phyloP scores from a whole-genome alignment of 805 yeast genomes.

The Huiozyma naganishii region DNA sequence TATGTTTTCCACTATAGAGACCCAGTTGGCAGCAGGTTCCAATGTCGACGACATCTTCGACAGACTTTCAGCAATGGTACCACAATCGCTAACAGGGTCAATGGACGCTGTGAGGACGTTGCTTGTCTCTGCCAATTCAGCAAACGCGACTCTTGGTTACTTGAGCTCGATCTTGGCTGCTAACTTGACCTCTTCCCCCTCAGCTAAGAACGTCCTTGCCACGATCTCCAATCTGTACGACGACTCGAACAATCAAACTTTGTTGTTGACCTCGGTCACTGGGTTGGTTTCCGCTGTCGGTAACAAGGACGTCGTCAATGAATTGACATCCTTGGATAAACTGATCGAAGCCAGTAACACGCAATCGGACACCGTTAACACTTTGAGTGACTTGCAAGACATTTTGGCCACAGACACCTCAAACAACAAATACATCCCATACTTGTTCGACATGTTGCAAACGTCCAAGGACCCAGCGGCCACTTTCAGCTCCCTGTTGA shows the following conservation, averaged over 20 bases:
- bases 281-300: constrained; percentile 15
- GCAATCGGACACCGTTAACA: constrained; percentile 12
- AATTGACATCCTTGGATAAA: constrained; percentile 15
- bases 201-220: constrained; percentile 15
- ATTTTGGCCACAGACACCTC: constrained; percentile 8
- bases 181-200: constrained; percentile 15
- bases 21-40: constrained; percentile 1
- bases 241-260: constrained; percentile 12
- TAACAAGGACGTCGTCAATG: constrained; percentile 3
- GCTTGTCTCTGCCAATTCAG: constrained; percentile 9
- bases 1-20: constrained; percentile 10
- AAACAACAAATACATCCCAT: constrained; percentile 13
- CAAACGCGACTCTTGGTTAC: constrained; percentile 10
- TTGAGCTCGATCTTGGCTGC: constrained; percentile 11
- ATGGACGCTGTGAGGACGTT: constrained; percentile 12
- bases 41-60: constrained; percentile 9
- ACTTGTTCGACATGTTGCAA: constrained; percentile 14
- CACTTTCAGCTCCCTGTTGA: constrained; percentile 16
- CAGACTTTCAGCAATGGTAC: constrained; percentile 8
- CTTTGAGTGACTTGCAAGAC: constrained; percentile 12
- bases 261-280: constrained; percentile 8
- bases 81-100: constrained; percentile 9
- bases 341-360: constrained; percentile 16
- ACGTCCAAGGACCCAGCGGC: constrained; percentile 17
- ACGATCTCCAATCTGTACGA: constrained; percentile 12